Evolutionary conservation across 2,329 filamentous ascomycete genomes (phyloP).

Genomic region (Trichoderma hamatum): DNA sequence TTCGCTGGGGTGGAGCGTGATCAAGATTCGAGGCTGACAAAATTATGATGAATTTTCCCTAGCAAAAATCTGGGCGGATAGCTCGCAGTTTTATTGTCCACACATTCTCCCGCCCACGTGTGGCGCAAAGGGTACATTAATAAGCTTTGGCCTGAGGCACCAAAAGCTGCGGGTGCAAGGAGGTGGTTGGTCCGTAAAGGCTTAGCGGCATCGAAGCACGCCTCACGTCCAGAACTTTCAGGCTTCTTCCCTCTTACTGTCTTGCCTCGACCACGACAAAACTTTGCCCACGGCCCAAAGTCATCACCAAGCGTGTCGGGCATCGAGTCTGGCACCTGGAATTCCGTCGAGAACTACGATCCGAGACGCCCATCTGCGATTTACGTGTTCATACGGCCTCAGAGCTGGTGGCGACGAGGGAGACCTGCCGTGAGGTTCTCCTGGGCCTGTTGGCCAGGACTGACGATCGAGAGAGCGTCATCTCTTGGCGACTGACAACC

Average conservation of each 20-base stretch:
- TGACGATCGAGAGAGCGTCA: slow-evolving; percentile 48
- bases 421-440: slow-evolving; percentile 50
- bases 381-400: slow-evolving; percentile 43
- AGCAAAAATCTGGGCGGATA: too few species aligned
- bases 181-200: slow-evolving; percentile 33
- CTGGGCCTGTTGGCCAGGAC: slow-evolving; percentile 52
- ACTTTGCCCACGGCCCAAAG: slow-evolving; percentile 42
- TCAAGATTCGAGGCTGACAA: slow-evolving; percentile 10
- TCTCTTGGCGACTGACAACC: slow-evolving; percentile 42
- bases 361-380: slow-evolving; percentile 44
- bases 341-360: slow-evolving; percentile 35
- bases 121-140: not conserved
- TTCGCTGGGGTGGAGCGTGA: not conserved
- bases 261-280: slow-evolving; percentile 51
- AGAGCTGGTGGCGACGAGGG: slow-evolving; percentile 51
- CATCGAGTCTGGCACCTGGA: slow-evolving; percentile 47
- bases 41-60: not conserved
- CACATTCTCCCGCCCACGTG: not conserved
- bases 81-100: slow-evolving; percentile 7
- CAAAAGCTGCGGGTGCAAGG: slow-evolving; percentile 27
- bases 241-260: slow-evolving; percentile 42
- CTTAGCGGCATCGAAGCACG: slow-evolving; percentile 41
- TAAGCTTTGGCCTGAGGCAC: slow-evolving; percentile 36
- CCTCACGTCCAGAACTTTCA: slow-evolving; percentile 51
- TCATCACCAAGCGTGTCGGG: slow-evolving; percentile 58